Percentiles rank a stretch among this genome's conserved stretches.
phyloP scores from a whole-genome alignment of 164 flowering plant genomes.

The Piper betle region DNA sequence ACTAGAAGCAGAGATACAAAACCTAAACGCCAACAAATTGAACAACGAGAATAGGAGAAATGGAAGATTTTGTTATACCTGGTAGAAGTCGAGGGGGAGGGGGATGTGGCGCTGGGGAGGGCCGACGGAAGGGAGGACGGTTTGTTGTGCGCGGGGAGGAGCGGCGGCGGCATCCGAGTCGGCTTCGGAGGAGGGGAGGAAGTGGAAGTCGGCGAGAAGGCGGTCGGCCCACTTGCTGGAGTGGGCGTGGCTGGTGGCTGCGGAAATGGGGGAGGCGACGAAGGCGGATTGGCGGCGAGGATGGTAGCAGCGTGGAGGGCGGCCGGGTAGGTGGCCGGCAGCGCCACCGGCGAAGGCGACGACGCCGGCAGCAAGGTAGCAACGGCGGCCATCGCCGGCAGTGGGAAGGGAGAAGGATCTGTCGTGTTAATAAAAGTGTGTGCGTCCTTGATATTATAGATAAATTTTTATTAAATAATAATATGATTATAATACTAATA shows the following conservation, averaged over 20 bases:
- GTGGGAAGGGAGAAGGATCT: background rate
- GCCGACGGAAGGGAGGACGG: conserved; percentile 15
- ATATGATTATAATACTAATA: too few relatives aligned
- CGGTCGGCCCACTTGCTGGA: conserved; percentile 96
- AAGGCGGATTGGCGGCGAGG: background rate
- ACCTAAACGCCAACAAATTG: background rate
- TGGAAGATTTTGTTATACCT: conserved; percentile 12
- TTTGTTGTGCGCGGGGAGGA: conserved; percentile 17
- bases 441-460: too few relatives aligned
- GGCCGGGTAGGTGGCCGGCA: background rate
- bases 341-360: background rate
- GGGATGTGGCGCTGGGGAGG: conserved; percentile 44
- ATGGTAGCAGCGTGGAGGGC: background rate
- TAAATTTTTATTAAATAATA: too few relatives aligned
- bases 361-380: background rate
- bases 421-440: too few relatives aligned
- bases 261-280: background rate
- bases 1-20: background rate
- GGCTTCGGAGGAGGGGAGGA: conserved; percentile 12
- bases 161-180: background rate
- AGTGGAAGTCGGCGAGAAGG: conserved; percentile 79
- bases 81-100: conserved; percentile 76
- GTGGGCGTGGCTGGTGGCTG: conserved; percentile 24
- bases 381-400: background rate
- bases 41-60: background rate